Evolutionary conservation across 495 filamentous ascomycete species (phyloP).

Genomic region (Aspergillus cavernicola): DNA sequence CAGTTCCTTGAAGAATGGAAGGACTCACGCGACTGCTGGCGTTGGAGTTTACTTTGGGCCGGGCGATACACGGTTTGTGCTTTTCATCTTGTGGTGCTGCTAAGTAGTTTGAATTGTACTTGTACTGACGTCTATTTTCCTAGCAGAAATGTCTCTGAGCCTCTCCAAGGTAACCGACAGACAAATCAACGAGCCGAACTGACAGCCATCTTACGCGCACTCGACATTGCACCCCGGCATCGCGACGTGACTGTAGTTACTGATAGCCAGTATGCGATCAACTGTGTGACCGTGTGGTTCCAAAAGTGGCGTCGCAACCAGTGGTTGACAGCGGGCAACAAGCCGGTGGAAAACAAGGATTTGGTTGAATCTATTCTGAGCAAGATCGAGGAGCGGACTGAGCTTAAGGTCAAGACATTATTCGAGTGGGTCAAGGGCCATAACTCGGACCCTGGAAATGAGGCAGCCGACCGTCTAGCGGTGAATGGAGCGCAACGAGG

Average conservation of each 20-base stretch:
- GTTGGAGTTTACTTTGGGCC: slow-evolving; percentile 85
- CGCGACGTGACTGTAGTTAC: slow-evolving; percentile 66
- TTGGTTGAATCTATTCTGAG: slow-evolving; percentile 68
- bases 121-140: slow-evolving; percentile 26
- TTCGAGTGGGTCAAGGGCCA: slow-evolving; percentile 93
- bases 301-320: slow-evolving; percentile 71
- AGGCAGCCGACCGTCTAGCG: slow-evolving; percentile 76
- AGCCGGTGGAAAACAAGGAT: slow-evolving; percentile 80
- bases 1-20: slow-evolving; percentile 75
- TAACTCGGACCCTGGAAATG: slow-evolving; percentile 62
- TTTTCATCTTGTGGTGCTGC: neutral
- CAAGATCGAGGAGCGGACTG: slow-evolving; percentile 66
- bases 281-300: slow-evolving; percentile 87
- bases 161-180: slow-evolving; percentile 67
- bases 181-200: slow-evolving; percentile 96
- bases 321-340: slow-evolving; percentile 69
- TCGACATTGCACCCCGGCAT: slow-evolving; percentile 68
- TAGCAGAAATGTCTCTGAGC: slow-evolving; percentile 80
- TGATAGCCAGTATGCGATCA: slow-evolving; percentile 84
- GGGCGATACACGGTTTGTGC: slow-evolving; percentile 62
- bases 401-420: slow-evolving; percentile 55
- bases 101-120: slow-evolving; percentile 1
- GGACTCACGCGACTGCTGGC: slow-evolving; percentile 65
- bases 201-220: slow-evolving; percentile 77
- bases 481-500: slow-evolving; percentile 52